Percentiles rank a stretch among this genome's conserved stretches.
phyloP scores from a whole-genome alignment of 164 flowering plant species.

The Taxillus chinensis region DNA sequence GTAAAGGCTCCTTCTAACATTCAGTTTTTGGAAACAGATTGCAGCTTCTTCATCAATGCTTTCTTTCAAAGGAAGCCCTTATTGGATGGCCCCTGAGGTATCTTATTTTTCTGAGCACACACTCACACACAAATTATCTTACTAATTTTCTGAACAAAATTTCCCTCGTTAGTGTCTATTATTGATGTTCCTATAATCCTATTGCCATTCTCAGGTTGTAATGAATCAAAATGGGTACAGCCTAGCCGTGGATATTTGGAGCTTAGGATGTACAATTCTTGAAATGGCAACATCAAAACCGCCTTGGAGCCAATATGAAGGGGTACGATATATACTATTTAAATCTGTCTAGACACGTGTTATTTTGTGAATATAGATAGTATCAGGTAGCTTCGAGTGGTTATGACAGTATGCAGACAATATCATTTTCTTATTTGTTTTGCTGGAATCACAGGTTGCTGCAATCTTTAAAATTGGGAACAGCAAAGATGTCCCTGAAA shows the following conservation, averaged over 20 bases:
- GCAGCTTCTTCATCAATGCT: conserved; percentile 56
- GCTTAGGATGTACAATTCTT: conserved; percentile 92
- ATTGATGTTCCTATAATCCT: conserved; percentile 2
- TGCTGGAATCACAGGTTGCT: conserved; percentile 3
- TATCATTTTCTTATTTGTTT: neutral
- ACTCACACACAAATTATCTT: no score
- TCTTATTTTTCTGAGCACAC: no score
- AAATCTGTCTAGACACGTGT: no score
- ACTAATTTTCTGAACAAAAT: no score
- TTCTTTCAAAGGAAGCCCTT: conserved; percentile 94
- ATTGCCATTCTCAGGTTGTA: conserved; percentile 52
- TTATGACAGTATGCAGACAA: neutral
- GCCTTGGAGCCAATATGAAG: conserved; percentile 96
- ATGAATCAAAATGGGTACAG: conserved; percentile 79
- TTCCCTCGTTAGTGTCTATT: neutral
- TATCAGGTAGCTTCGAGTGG: no score
- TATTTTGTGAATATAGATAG: no score
- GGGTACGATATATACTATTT: conserved; percentile 41
- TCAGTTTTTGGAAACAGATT: conserved; percentile 34
- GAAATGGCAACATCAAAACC: conserved; percentile 98
- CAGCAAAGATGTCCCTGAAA: conserved; percentile 24
- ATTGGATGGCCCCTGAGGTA: conserved; percentile 99
- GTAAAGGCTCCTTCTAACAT: neutral
- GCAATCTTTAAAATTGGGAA: conserved; percentile 11
- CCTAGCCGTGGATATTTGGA: conserved; percentile 93